These are phyloP conservation scores for Penicillium sp. DNA, from an alignment of 2,329 filamentous ascomycete genomes.

Conservation along the genomic window DNA sequence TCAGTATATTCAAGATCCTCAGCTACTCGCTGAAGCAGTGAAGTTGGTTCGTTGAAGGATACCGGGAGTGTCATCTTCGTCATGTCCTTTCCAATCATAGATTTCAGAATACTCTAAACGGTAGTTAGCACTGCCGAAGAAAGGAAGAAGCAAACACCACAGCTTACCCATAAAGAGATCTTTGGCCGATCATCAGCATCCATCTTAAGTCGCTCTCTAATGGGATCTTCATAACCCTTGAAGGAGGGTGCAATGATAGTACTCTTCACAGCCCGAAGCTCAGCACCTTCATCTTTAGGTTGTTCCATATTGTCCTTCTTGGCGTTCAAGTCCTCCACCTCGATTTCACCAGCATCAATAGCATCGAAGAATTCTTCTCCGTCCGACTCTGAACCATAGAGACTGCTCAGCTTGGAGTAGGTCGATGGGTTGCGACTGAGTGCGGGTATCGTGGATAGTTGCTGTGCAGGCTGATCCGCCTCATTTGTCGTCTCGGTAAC, in stretches of 20 bases:
- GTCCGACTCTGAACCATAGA: slow-evolving; percentile 74
- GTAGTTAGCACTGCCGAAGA: slow-evolving; percentile 6
- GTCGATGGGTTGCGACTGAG: slow-evolving; percentile 62
- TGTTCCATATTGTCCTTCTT: slow-evolving; percentile 49
- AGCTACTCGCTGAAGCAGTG: slow-evolving; percentile 86
- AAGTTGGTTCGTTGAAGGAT: slow-evolving; percentile 98
- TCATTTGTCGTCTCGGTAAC: slow-evolving; percentile 13
- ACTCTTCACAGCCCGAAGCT: slow-evolving; percentile 51
- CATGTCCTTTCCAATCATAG: slow-evolving; percentile 99
- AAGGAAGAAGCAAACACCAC: not conserved
- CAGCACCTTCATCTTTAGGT: slow-evolving; percentile 37
- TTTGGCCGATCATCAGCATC: slow-evolving; percentile 91
- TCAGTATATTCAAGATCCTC: slow-evolving; percentile 99
- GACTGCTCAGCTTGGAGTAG: slow-evolving; percentile 67
- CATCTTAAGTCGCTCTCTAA: slow-evolving; percentile 77
- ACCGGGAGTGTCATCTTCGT: slow-evolving; percentile 99
- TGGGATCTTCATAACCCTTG: slow-evolving; percentile 85
- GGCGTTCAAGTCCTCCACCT: slow-evolving; percentile 61
- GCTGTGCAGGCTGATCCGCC: slow-evolving; percentile 13
- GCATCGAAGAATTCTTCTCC: slow-evolving; percentile 98
- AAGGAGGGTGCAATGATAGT: slow-evolving; percentile 75
- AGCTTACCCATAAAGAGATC: slow-evolving; percentile 87
- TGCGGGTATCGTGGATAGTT: slow-evolving; percentile 10
- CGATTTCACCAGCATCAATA: slow-evolving; percentile 86
- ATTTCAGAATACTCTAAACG: slow-evolving; percentile 84